phyloP scores from a whole-genome alignment of 768 basidiomycete genomes.

The Austroboletus eburneus region DNA sequence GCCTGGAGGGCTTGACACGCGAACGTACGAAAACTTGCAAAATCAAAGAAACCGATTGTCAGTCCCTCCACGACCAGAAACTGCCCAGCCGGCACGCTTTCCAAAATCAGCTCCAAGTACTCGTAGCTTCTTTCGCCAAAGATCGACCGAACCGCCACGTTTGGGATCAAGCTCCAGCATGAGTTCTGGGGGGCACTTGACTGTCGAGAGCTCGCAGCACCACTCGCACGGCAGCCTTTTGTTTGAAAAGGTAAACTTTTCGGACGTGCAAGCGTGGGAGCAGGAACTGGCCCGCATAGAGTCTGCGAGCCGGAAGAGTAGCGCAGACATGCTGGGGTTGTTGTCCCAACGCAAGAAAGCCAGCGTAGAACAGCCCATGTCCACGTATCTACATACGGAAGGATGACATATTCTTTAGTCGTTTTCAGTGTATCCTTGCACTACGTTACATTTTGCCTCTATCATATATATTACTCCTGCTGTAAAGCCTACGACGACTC shows the following conservation, averaged over 20 bases:
- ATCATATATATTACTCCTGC: constrained; percentile 6
- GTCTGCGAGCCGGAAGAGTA: constrained; percentile 47
- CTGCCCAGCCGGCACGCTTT: constrained; percentile 18
- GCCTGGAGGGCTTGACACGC: constrained; percentile 28
- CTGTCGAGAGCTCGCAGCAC: constrained; percentile 16
- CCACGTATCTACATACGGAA: constrained; percentile 19
- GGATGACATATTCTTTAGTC: constrained; percentile 13
- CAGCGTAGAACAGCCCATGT: constrained; percentile 20
- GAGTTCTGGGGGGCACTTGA: constrained; percentile 47
- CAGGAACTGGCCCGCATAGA: constrained; percentile 73
- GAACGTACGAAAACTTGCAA: constrained; percentile 10
- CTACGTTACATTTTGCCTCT: too few species aligned
- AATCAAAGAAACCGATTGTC: constrained; percentile 12
- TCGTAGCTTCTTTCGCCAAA: constrained; percentile 20
- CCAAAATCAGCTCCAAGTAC: constrained; percentile 10
- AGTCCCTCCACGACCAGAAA: constrained; percentile 25
- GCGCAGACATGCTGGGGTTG: constrained; percentile 12
- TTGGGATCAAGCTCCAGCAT: constrained; percentile 29
- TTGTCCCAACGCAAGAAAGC: constrained; percentile 26
- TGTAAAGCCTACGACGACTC: constrained; percentile 3
- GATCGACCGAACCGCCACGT: constrained; percentile 25
- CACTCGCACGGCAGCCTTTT: constrained; percentile 16
- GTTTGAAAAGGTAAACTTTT: constrained; percentile 26
- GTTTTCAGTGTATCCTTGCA: too few species aligned
- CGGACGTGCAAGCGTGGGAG: constrained; percentile 67